phyloP scores from a whole-genome alignment of 805 yeast species.

The Wickerhamomyces sydowiorum region DNA sequence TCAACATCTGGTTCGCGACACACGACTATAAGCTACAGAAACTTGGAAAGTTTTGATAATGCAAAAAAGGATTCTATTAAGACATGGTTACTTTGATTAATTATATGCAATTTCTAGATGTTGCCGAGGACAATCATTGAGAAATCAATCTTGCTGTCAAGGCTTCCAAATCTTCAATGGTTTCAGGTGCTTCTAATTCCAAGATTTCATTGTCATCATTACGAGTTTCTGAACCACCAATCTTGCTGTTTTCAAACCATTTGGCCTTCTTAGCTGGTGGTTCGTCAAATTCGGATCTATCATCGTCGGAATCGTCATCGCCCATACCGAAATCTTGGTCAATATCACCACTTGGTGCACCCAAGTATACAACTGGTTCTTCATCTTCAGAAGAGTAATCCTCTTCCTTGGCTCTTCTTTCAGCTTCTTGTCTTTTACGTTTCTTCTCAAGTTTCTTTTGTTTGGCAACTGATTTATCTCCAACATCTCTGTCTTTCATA shows the following conservation, averaged over 20 bases:
- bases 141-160: constrained; percentile 49
- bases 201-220: constrained; percentile 35
- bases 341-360: constrained; percentile 33
- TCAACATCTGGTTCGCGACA: too few relatives aligned
- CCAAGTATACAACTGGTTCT: constrained; percentile 15
- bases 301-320: constrained; percentile 20
- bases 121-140: neutral
- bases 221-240: constrained; percentile 22
- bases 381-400: constrained; percentile 23
- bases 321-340: constrained; percentile 33
- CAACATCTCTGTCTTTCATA: constrained; percentile 68
- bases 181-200: constrained; percentile 84
- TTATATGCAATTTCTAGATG: too few relatives aligned
- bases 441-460: constrained; percentile 83
- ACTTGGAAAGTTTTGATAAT: too few relatives aligned
- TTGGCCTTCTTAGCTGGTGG: constrained; percentile 28
- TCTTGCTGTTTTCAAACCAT: constrained; percentile 31
- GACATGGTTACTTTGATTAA: too few relatives aligned
- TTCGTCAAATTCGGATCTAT: constrained; percentile 17
- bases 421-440: constrained; percentile 78
- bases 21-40: too few relatives aligned
- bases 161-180: constrained; percentile 91
- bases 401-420: constrained; percentile 37
- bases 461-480: constrained; percentile 72
- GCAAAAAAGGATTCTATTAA: too few relatives aligned